A percentile compares a stretch with the other conserved stretches of the same genome.
Evolutionary conservation across 768 basidiomycete species (phyloP).

Genomic region (Postia placenta): DNA sequence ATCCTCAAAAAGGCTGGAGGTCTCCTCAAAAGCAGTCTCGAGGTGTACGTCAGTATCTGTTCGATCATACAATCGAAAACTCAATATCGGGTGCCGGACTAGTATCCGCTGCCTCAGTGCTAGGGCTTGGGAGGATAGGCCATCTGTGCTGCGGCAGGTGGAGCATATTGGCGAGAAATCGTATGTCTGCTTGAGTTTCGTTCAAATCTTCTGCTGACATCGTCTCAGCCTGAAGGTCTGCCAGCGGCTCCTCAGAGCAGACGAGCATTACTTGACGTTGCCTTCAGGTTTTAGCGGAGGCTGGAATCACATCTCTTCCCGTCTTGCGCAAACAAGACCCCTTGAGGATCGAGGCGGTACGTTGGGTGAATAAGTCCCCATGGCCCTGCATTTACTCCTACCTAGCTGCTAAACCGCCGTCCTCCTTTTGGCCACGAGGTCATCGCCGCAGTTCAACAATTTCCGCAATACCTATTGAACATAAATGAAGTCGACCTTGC

Average conservation of each 20-base stretch:
- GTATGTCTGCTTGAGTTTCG: conserved; percentile 46
- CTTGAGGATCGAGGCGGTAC: conserved; percentile 57
- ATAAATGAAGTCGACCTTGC: conserved; percentile 42
- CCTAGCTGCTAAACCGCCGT: conserved; percentile 66
- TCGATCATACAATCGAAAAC: too few relatives aligned
- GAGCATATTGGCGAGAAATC: conserved; percentile 91
- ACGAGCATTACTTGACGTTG: too few relatives aligned
- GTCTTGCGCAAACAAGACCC: conserved; percentile 51
- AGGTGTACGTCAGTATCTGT: conserved; percentile 45
- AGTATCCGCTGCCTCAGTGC: conserved; percentile 75
- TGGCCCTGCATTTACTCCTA: background rate
- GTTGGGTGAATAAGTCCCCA: background rate
- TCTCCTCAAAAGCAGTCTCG: conserved; percentile 66
- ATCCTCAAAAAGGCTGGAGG: conserved; percentile 58
- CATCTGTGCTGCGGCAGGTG: conserved; percentile 80
- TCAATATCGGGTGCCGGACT: too few relatives aligned
- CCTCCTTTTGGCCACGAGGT: conserved; percentile 72
- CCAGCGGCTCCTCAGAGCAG: too few relatives aligned
- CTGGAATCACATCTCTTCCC: conserved; percentile 61
- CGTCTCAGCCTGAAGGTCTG: conserved; percentile 23
- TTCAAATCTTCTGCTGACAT: too few relatives aligned
- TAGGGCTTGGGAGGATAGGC: conserved; percentile 89
- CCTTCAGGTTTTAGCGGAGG: conserved; percentile 63
- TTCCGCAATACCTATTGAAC: conserved; percentile 59
- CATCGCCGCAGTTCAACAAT: conserved; percentile 48